Evolutionary conservation across 1,139 yeast species (phyloP), one percentile per base, ranked within the genome.

Genomic region (Candida sp.): DNA sequence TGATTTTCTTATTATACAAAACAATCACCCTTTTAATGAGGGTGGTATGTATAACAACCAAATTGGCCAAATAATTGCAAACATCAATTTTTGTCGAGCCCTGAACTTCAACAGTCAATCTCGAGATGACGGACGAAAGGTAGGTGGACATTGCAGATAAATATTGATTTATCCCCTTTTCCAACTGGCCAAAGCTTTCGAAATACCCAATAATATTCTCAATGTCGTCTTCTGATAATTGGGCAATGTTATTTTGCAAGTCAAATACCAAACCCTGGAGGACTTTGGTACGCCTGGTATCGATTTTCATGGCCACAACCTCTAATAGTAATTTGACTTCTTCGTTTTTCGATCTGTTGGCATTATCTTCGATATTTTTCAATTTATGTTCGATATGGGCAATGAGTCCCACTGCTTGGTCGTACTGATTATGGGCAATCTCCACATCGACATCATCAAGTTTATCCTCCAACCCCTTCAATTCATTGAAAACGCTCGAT

Each of bases 361-460:
- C 38, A 6, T 53, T 50, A 11, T 45, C 47, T 43, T 65, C 70
- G 29, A 64, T 58, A 36, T 49, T 54, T 5, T 42, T 49, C 27
- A 73, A 53, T 43, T 68, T 68, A 11, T 61, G 54, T 42, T 73
- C 76, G 23, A 75, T 68, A 48, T 71, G 73, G 19, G 68, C 63
- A 39, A 82, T 68, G 34, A 74, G 60, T 4, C 77, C 79, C 2
- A 81, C 84, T 0, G 87, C 81, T 41, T 71, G 79, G 22, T 66
- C 63, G 54, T 75, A 82, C 47, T 74, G 73, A 46, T 81, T 77
- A 54, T 82, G 86, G 5, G 88, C 84, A 29, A 84, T 74, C 45
- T 74, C 73, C 23, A 82, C 79, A 56, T 85, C 93, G 29, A 84
- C 73, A 47, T 84, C 88, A 48, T 83, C 87, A 27, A 85, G 69